These are phyloP conservation scores for Fusarium mexicanum DNA, from an alignment of 2,329 filamentous ascomycete species.

Conservation along the genomic window DNA sequence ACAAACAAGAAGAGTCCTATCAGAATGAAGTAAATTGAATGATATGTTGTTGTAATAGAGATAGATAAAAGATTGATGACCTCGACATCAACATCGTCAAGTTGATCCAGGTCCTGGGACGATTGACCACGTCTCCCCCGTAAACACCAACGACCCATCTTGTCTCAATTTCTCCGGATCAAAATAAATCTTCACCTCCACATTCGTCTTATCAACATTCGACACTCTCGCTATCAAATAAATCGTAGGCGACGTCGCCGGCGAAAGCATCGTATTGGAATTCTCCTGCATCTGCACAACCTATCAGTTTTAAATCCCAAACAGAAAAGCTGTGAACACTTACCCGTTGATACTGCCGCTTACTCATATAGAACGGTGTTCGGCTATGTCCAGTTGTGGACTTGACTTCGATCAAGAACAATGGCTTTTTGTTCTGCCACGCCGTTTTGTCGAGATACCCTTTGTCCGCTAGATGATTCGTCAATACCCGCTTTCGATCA, in stretches of 20 bases:
- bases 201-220: slow-evolving; percentile 44
- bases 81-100: not conserved
- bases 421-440: slow-evolving; percentile 45
- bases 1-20: no score
- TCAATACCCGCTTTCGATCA: slow-evolving; percentile 49
- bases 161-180: slow-evolving; percentile 48
- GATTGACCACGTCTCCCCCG: slow-evolving; percentile 25
- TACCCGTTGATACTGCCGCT: slow-evolving; percentile 54
- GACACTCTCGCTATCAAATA: slow-evolving; percentile 56
- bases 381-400: slow-evolving; percentile 52
- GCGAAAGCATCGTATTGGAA: not conserved
- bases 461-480: slow-evolving; percentile 47
- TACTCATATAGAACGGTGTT: slow-evolving; percentile 59
- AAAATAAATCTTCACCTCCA: slow-evolving; percentile 51
- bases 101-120: slow-evolving; percentile 1
- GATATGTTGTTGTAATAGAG: no score
- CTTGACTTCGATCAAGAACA: slow-evolving; percentile 63
- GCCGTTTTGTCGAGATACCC: slow-evolving; percentile 44
- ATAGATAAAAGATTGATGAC: not conserved
- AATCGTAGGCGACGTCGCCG: slow-evolving; percentile 30
- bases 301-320: not conserved
- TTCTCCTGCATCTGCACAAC: slow-evolving; percentile 39
- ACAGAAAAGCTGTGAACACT: slow-evolving; percentile 20
- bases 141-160: slow-evolving; percentile 36
- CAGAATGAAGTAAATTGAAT: no score